A percentile compares a stretch with the other conserved stretches of the same genome.
Conservation (phyloP, 2,329 filamentous ascomycete genomes). For the Ophiostoma himal-ulmi region DNA sequence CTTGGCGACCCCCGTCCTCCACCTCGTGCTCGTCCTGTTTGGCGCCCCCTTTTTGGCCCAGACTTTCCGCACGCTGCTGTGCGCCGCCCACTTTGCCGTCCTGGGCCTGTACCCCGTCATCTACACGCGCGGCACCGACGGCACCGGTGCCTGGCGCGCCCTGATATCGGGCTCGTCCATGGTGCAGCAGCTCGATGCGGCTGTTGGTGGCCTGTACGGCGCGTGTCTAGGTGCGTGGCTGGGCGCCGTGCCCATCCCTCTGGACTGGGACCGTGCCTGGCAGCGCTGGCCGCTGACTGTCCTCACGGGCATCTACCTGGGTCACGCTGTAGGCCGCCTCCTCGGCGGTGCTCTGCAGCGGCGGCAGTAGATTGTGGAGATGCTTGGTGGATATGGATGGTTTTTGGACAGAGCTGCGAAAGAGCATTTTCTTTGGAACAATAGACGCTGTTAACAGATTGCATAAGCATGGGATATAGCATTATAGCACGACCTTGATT, state of each 20-base stretch:
- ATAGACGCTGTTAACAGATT: no score
- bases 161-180: conserved; percentile 54
- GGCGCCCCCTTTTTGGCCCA: conserved; percentile 86
- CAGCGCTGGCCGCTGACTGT: conserved; percentile 97
- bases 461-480: background rate
- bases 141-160: conserved; percentile 57
- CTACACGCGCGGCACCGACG: conserved; percentile 77
- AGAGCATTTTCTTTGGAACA: background rate
- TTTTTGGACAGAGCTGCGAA: background rate
- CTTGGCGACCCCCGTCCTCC: conserved; percentile 49
- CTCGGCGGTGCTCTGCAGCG: conserved; percentile 45
- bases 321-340: conserved; percentile 65
- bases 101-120: conserved; percentile 74
- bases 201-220: conserved; percentile 77
- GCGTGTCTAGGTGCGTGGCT: conserved; percentile 79
- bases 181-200: conserved; percentile 63
- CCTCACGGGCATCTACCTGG: conserved; percentile 72
- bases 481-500: background rate
- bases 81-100: conserved; percentile 73
- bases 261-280: conserved; percentile 99
- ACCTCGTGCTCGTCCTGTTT: conserved; percentile 71
- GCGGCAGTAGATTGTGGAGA: background rate
- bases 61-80: conserved; percentile 68
- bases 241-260: conserved; percentile 86
- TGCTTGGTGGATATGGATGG: background rate